Base-by-base conservation (phyloP, 2,329 filamentous ascomycete species). In the Akanthomyces dipterigenus region DNA sequence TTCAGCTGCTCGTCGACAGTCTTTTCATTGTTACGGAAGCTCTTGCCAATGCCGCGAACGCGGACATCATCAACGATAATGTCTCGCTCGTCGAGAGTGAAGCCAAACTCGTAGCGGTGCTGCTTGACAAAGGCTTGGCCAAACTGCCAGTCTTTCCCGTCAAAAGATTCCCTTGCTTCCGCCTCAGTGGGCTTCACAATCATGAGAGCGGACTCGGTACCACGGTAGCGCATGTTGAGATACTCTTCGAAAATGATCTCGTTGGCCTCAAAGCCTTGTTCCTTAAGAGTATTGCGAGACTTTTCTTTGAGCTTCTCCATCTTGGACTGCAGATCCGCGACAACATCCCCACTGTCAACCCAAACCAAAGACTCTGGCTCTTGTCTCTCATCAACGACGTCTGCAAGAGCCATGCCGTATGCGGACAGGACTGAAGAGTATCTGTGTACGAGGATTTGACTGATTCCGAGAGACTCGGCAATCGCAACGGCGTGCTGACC, bases 401-500 rank as follows among this genome's bases (percentile, higher is more conserved):
- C 93, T 12, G 93, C 93, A 5, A 97, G 77, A 0, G 92, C 91
- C 90, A 96, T 96, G 9, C 92, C 92, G 66, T 96, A 96, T 0
- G 92, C 92, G 1, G 91, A 96, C 0, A 96, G 80, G 0, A 96
- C 90, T 0, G 91, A 96, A 0, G 91, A 96, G 72, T 96, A 96
- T 57, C 89, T 80, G 72, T 96, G 92, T 2, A 96, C 82, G 11
- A 97, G 80, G 38, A 96, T 95, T 70, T 96, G 91, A 26, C 83
- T 85, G 65, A 96, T 92, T 0, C 91, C 91, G 1, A 97, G 78
- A 3, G 89, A 89, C 68, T 91, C 87, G 1, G 91, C 92, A 66
- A 96, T 96, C 1, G 90, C 91, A n/a, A 95, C 90, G 1, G 92
- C 92, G 69, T 96, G 92, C 71, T 96, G 92, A 0, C 92, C 92